These are phyloP conservation scores for Acanthamoeba lenticulata DNA, from an alignment of 208 protist genomes.

Conservation along the genomic window DNA sequence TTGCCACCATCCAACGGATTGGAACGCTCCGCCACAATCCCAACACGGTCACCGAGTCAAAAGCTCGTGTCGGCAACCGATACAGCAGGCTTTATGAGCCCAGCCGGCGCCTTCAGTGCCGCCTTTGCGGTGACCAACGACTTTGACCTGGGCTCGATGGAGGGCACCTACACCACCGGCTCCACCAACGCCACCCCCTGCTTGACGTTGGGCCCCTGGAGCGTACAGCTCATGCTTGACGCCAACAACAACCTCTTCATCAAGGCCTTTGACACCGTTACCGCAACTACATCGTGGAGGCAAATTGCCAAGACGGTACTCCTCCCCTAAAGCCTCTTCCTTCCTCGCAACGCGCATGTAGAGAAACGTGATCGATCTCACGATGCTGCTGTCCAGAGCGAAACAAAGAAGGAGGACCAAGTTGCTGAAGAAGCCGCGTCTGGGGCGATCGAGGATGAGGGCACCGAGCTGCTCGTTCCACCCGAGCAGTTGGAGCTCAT, in stretches of 20 bases:
- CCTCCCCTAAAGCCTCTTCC: not conserved
- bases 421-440: too few relatives aligned
- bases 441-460: too few relatives aligned
- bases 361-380: not conserved
- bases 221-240: slow-evolving; percentile 22
- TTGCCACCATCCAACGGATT: too few relatives aligned
- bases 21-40: too few relatives aligned
- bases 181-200: not conserved
- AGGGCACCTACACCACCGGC: not conserved
- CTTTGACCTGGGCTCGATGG: not conserved
- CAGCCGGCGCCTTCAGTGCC: not conserved
- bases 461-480: not conserved
- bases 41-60: too few relatives aligned
- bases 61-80: not conserved
- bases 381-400: not conserved
- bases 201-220: slow-evolving; percentile 5
- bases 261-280: not conserved
- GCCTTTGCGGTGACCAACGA: not conserved
- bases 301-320: not conserved
- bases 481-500: slow-evolving; percentile 58
- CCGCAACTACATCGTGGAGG: not conserved
- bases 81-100: not conserved
- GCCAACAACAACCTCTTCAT: slow-evolving; percentile 43
- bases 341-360: not conserved
- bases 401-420: not conserved